phyloP scores from a whole-genome alignment of 2,329 filamentous ascomycete species.

The Ceratocystis huliohia region DNA sequence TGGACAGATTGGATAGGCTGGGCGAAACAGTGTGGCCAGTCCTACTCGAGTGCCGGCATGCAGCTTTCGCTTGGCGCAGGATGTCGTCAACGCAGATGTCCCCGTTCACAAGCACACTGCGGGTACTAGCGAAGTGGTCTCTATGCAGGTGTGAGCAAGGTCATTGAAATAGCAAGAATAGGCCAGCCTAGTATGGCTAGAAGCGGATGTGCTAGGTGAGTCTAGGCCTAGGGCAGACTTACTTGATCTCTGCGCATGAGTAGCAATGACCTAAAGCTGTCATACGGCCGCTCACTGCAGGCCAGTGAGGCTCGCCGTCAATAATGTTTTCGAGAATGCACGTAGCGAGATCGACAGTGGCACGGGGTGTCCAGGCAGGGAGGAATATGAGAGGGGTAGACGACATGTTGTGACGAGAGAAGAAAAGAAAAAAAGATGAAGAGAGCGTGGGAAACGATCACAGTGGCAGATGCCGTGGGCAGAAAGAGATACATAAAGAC shows the following conservation, averaged over 20 bases:
- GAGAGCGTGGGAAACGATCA: too few relatives aligned
- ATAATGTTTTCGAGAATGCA: neutral
- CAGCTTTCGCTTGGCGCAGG: neutral
- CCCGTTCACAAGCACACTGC: neutral
- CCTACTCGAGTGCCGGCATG: neutral
- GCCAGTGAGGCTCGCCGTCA: neutral
- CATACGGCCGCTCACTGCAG: neutral
- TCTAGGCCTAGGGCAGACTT: neutral
- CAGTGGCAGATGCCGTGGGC: too few relatives aligned
- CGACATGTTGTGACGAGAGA: neutral
- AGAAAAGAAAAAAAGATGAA: neutral
- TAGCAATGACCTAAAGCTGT: neutral
- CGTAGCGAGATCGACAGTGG: slow-evolving; percentile 2
- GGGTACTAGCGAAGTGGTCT: neutral
- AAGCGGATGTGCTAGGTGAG: neutral
- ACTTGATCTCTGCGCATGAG: neutral
- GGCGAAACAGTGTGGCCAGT: too few relatives aligned
- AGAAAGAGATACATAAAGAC: too few relatives aligned
- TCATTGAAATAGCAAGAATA: neutral
- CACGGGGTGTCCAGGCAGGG: neutral
- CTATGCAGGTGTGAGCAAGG: neutral
- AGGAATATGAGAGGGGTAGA: neutral
- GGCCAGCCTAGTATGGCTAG: neutral
- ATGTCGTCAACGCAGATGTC: neutral
- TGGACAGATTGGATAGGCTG: too few relatives aligned